Evolutionary conservation across 208 protist species (phyloP).

Genomic region (Leptomonas pyrrhocoris): DNA sequence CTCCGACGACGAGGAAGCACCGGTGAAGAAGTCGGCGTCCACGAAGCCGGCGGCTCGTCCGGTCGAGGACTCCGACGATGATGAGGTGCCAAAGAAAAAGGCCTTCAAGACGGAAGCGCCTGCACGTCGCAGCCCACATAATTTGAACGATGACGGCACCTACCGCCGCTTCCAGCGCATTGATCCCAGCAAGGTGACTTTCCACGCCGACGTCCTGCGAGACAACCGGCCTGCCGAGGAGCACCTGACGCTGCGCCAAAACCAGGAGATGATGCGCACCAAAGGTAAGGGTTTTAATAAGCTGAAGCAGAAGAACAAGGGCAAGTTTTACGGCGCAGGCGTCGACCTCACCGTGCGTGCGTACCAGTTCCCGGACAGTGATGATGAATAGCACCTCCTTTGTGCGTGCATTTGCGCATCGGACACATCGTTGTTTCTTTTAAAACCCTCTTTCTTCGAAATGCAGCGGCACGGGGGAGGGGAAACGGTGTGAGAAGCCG

Average conservation of each 20-base stretch:
- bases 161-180: constrained; percentile 79
- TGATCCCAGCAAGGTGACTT: constrained; percentile 70
- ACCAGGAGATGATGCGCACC: constrained; percentile 89
- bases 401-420: background rate
- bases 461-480: too few species aligned
- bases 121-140: constrained; percentile 24
- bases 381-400: constrained; percentile 48
- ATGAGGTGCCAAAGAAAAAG: constrained; percentile 26
- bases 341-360: constrained; percentile 76
- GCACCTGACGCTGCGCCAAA: constrained; percentile 76
- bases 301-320: constrained; percentile 92
- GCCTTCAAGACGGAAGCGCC: constrained; percentile 15
- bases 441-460: background rate
- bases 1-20: constrained; percentile 46
- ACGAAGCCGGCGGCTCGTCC: constrained; percentile 14
- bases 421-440: background rate
- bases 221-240: constrained; percentile 73
- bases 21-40: constrained; percentile 34
- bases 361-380: constrained; percentile 86
- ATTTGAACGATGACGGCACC: constrained; percentile 50
- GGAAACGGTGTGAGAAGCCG: too few species aligned
- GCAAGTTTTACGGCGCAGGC: constrained; percentile 81
- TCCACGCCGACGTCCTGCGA: constrained; percentile 55
- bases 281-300: constrained; percentile 90
- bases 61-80: constrained; percentile 30